These are phyloP conservation scores for Patellaria atrata DNA, from an alignment of 495 filamentous ascomycete genomes.

Conservation along the genomic window DNA sequence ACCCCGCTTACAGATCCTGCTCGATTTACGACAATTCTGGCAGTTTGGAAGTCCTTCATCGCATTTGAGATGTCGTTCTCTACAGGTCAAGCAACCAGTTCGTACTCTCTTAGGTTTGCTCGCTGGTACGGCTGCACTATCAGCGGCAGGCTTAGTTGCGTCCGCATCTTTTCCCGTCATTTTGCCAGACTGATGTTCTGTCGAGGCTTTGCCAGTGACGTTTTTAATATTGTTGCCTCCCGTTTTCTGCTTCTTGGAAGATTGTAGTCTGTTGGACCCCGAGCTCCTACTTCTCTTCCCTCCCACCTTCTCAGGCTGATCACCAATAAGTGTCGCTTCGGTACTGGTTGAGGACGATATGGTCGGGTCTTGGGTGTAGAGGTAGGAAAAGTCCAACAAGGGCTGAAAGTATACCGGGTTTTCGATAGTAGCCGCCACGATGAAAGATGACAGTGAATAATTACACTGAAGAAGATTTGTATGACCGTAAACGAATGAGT, in stretches of 20 bases:
- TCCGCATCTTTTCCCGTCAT: conserved; percentile 7
- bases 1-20: conserved; percentile 70
- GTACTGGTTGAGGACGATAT: background rate
- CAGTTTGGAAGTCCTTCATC: conserved; percentile 74
- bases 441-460: conserved; percentile 11
- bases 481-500: no score
- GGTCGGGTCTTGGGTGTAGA: conserved; percentile 5
- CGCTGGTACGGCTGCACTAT: conserved; percentile 7
- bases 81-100: conserved; percentile 31
- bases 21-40: conserved; percentile 80
- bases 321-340: conserved; percentile 2
- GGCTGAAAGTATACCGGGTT: conserved; percentile 11
- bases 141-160: conserved; percentile 8
- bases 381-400: conserved; percentile 3
- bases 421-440: conserved; percentile 14
- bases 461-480: no score
- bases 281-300: conserved; percentile 3
- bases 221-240: background rate
- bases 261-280: conserved; percentile 3
- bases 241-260: conserved; percentile 5
- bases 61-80: conserved; percentile 51
- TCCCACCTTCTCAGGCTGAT: background rate
- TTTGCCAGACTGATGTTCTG: conserved; percentile 10
- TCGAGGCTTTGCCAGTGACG: background rate
- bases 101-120: conserved; percentile 28